Evolutionary conservation across 2,329 filamentous ascomycete species (phyloP).

Genomic region (Phoma sp.): DNA sequence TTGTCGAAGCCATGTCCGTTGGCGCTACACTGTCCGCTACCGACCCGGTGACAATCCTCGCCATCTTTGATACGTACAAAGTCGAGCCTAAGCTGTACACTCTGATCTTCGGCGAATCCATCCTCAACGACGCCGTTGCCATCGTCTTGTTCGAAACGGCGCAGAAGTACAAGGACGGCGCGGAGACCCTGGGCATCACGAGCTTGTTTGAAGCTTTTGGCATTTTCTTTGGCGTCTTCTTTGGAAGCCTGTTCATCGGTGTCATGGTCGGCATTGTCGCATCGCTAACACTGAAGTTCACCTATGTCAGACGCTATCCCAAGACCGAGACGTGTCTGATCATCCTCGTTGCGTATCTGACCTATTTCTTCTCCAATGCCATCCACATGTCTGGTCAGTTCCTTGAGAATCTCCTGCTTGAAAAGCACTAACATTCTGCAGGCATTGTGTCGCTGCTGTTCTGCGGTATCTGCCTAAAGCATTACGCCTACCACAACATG

Average conservation of each 20-base stretch:
- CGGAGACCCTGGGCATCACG: conserved; percentile 71
- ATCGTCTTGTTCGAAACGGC: conserved; percentile 99
- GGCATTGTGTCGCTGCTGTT: conserved; percentile 96
- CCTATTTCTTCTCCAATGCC: conserved; percentile 97
- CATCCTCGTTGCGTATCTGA: conserved; percentile 91
- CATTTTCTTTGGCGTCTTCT: conserved; percentile 95
- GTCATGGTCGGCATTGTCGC: conserved; percentile 85
- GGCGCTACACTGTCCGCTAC: conserved; percentile 96
- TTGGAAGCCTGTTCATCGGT: conserved; percentile 89
- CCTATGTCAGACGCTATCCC: conserved; percentile 86
- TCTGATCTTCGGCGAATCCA: conserved; percentile 97
- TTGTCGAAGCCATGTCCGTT: conserved; percentile 95
- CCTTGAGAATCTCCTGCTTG: not conserved
- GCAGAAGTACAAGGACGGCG: conserved; percentile 84
- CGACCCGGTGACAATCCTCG: conserved; percentile 95
- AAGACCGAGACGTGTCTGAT: conserved; percentile 97
- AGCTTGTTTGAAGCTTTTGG: conserved; percentile 91
- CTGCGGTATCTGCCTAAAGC: conserved; percentile 97
- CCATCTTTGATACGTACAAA: conserved; percentile 99
- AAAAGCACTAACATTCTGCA: conserved; percentile 46
- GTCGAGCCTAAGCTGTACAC: conserved; percentile 99
- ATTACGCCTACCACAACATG: conserved; percentile 99
- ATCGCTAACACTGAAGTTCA: conserved; percentile 90
- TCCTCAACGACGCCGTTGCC: conserved; percentile 96
- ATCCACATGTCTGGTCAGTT: conserved; percentile 89